Base-by-base conservation (phyloP, 1,284 basidiomycete species). In the Pterula multifida region DNA sequence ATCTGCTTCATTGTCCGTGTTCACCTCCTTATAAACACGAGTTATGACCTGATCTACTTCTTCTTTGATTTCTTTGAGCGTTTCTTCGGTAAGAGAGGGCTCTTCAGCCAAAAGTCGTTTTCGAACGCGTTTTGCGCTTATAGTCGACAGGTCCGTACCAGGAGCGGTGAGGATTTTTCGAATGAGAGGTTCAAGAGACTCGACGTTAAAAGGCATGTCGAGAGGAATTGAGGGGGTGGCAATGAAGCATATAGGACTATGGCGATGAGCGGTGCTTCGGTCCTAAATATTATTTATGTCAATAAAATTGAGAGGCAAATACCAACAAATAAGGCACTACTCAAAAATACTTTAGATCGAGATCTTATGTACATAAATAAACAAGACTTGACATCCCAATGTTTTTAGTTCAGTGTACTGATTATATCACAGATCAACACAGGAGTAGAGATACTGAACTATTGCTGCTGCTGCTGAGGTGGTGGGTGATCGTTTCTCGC, bases 101-200 rank as follows among this genome's bases (percentile, higher is more conserved):
- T 75, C 71, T 51, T 71, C 61, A 49, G 70, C 72, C 53, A 76
- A 61, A 39, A 88, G 68, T 60, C 76, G 72, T 54, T 78, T 78
- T 55, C 85, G 75, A 57, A 89, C 85, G 66, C 79, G 78, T 66
- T 84, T 87, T 49, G 85, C 85, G 59, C 80, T 85, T 64, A 89
- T 85, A 42, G 79, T 84, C 44, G 68, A 55, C 57, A 89, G 72
- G 68, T 89, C 81, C 47, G 75, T 79, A 47, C 76, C 78, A 3
- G 85, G 85, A 15, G 80, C 76, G 42, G 75, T 70, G 50, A 89
- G 75, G 61, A 89, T 85, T 53, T 70, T 67, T 53, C 70, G 70
- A 59, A 89, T 79, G 52, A 66, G 71, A n/a, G 73, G 69, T 60
- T 79, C 74, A 54, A 88, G 71, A 51, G 66, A 61, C 51, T 59